Evolutionary conservation across 139 green algal genomes (phyloP).

Genomic region (Haematococcus lacustris): DNA sequence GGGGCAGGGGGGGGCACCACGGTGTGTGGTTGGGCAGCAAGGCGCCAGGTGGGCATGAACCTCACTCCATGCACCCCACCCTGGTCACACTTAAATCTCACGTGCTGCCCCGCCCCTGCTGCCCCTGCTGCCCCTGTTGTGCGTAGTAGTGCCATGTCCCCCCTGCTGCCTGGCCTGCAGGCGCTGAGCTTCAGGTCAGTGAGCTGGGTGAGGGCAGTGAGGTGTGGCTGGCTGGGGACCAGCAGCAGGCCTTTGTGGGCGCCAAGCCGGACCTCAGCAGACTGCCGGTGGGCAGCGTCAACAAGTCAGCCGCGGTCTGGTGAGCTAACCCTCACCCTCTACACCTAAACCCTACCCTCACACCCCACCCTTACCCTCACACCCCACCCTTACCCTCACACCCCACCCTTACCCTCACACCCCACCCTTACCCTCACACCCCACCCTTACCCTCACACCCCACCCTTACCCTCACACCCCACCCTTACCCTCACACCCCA

Average conservation of each 20-base stretch:
- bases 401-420: neutral
- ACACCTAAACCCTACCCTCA: no score
- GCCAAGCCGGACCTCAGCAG: constrained; percentile 6
- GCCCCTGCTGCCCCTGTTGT: neutral
- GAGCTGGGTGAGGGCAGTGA: neutral
- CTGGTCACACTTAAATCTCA: neutral
- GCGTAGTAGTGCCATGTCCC: no score
- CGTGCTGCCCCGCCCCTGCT: neutral
- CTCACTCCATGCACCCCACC: neutral
- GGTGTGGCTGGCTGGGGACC: constrained; percentile 6
- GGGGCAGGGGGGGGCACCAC: neutral
- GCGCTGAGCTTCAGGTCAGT: neutral
- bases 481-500: neutral
- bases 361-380: no score
- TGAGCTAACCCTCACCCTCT: neutral
- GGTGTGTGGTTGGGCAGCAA: neutral
- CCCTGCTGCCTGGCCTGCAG: neutral
- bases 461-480: neutral
- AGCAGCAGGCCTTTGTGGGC: constrained; percentile 5
- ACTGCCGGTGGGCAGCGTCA: constrained; percentile 22
- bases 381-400: no score
- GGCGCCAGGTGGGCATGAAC: neutral
- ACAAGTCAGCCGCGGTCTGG: constrained; percentile 31
- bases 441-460: neutral
- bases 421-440: neutral